phyloP scores from a whole-genome alignment of 176 grass and related monocot genomes.

The Guadua angustifolia region DNA sequence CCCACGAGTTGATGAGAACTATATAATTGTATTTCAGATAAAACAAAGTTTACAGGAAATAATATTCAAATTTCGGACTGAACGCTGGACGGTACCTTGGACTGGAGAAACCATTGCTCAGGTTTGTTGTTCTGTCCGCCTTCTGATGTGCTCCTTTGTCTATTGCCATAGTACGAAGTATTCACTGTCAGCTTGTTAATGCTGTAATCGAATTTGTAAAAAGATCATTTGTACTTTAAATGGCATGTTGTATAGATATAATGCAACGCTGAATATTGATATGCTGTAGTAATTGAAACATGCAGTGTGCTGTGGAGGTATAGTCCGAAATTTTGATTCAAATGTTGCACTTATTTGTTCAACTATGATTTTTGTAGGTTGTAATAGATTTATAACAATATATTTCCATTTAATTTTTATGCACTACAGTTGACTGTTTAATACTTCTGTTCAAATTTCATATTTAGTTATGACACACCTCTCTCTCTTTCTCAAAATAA shows the following conservation, averaged over 20 bases:
- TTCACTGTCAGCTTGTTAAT: not conserved
- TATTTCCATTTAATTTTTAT: not conserved
- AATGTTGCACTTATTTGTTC: slow-evolving; percentile 16
- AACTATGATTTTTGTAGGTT: slow-evolving; percentile 12
- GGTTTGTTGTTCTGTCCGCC: slow-evolving; percentile 51
- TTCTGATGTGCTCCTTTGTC: not conserved
- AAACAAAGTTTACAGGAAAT: slow-evolving; percentile 46
- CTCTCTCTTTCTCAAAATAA: not conserved
- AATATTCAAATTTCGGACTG: slow-evolving; percentile 51
- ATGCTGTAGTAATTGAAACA: slow-evolving; percentile 3
- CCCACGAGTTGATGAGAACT: not conserved
- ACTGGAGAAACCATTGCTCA: slow-evolving; percentile 81
- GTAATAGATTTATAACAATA: slow-evolving; percentile 2
- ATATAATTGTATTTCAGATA: slow-evolving; percentile 44
- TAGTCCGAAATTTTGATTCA: not conserved
- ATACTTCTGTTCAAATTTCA: not conserved
- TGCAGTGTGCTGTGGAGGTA: not conserved
- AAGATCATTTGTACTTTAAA: not conserved
- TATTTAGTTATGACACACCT: not conserved
- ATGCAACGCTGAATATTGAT: not conserved
- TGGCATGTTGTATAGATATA: not conserved
- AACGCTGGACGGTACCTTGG: slow-evolving; percentile 75
- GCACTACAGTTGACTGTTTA: not conserved
- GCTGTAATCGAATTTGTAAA: not conserved
- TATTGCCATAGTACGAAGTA: not conserved